These are phyloP conservation scores for Rhynchosporium agropyri DNA, from an alignment of 2,329 filamentous ascomycete genomes.

Conservation along the genomic window DNA sequence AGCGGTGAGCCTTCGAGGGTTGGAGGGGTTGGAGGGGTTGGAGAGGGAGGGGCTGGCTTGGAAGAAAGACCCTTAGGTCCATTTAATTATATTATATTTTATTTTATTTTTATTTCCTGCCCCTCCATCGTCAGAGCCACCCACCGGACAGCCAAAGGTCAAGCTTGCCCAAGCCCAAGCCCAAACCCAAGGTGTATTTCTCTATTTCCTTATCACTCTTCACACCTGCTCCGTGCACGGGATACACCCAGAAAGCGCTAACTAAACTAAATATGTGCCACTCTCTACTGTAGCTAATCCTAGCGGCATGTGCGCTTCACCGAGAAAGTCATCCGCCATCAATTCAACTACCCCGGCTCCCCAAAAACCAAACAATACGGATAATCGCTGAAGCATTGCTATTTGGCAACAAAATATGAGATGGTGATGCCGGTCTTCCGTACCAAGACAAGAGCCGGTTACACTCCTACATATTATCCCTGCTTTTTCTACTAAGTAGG, in stretches of 20 bases:
- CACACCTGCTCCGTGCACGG: constrained; percentile 11
- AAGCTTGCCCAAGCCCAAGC: too few relatives aligned
- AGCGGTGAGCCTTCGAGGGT: constrained; percentile 15
- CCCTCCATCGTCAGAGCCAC: constrained; percentile 5
- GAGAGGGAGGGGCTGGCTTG: constrained; percentile 7
- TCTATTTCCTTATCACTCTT: constrained; percentile 13
- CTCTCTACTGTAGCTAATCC: constrained; percentile 13
- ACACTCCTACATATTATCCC: not conserved
- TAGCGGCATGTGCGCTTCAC: constrained; percentile 23
- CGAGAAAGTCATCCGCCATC: constrained; percentile 22
- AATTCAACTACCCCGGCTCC: not conserved
- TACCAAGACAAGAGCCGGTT: constrained; percentile 1
- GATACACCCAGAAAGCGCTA: constrained; percentile 18
- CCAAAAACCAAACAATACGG: too few relatives aligned
- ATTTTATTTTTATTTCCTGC: not conserved
- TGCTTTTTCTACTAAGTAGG: not conserved
- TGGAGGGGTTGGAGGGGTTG: too few relatives aligned
- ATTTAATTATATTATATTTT: too few relatives aligned
- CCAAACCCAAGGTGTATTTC: not conserved
- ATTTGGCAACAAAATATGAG: not conserved
- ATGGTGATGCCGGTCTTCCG: constrained; percentile 18
- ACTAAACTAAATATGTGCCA: not conserved
- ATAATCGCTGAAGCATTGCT: not conserved
- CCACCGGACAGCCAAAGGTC: too few relatives aligned
- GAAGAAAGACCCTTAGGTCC: not conserved